Base-by-base conservation (phyloP, 2,329 filamentous ascomycete species). In the Aspergillus sp. region DNA sequence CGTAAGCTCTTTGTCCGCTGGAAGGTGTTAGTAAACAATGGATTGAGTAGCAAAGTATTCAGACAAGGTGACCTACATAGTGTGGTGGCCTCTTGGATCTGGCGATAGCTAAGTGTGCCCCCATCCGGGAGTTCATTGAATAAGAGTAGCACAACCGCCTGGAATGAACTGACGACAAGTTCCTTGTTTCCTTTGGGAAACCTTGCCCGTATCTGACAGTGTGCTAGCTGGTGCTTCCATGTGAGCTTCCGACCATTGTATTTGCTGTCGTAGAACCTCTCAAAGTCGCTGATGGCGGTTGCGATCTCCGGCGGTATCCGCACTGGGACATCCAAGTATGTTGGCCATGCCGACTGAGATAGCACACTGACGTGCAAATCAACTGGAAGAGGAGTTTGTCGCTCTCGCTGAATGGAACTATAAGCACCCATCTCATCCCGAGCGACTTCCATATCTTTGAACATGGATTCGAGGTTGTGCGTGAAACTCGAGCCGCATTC, bases 391-490 rank as follows among this genome's bases (percentile, higher is more conserved):
- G 81, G 85, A 55, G 82, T 82, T 52, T 82, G 81, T 15, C 84
- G 81, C 76, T 84, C 82, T 61, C 85, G 82, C 47, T 84, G 77
- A 75, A 92, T 73, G 75, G 83, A 79, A 73, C 89, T 95, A 78
- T 96, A 99, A 0, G 89, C 86, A n/a, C 83, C 77, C 89, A 98
- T 96, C 71, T 98, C 93, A 67, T 98, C 95, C 60, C 90, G 89
- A 12, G 90, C 90, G 19, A 97, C 83, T 70, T 97, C 93, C 74
- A 98, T 91, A 69, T 99, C 95, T 74, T 96, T 96, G 80, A 99
- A 99, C 95, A 99, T 99, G 62, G 93, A 91, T 75, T 99, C 96
- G 0, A 99, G 82, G 68, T 99, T 99, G 71, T 96, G 93, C 0
- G 95, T 99, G 72, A 99, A 98, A 66, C 86, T 90, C 14, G 90